Evolutionary conservation across 768 basidiomycete genomes (phyloP).

Genomic region (Suillus variegatus): DNA sequence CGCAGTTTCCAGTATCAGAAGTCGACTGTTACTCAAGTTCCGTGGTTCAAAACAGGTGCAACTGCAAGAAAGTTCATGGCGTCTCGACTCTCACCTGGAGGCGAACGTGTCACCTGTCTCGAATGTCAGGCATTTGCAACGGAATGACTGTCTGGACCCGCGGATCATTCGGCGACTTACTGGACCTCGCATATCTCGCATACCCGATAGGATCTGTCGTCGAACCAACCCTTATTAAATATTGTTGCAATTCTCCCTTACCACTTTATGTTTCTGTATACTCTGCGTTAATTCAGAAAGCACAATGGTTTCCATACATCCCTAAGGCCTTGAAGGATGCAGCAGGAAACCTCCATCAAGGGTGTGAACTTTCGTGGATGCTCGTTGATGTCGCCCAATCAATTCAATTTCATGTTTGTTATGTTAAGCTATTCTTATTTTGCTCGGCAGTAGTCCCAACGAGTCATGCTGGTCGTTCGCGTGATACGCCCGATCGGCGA

Average conservation of each 20-base stretch:
- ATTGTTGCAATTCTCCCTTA: neutral
- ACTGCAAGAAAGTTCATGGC: neutral
- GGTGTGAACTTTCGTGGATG: neutral
- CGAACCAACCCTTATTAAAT: constrained; percentile 12
- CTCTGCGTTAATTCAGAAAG: neutral
- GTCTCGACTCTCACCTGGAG: neutral
- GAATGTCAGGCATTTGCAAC: neutral
- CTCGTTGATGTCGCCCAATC: neutral
- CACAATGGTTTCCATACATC: neutral
- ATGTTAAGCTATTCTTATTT: neutral
- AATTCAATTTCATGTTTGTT: neutral
- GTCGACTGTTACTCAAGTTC: constrained; percentile 18
- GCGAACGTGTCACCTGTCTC: neutral
- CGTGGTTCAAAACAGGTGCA: neutral
- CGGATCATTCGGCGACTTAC: constrained; percentile 12
- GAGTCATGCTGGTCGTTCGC: neutral
- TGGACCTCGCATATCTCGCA: constrained; percentile 42
- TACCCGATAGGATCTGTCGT: constrained; percentile 48
- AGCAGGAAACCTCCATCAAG: neutral
- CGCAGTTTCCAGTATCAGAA: constrained; percentile 35
- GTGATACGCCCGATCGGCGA: neutral
- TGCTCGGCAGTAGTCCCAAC: neutral
- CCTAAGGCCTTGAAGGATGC: neutral
- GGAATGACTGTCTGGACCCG: constrained; percentile 1
- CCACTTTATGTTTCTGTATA: neutral